Percentiles rank a stretch among this genome's conserved stretches.
phyloP scores from a whole-genome alignment of 2,329 filamentous ascomycete species.

The Erysiphe pulchra region DNA sequence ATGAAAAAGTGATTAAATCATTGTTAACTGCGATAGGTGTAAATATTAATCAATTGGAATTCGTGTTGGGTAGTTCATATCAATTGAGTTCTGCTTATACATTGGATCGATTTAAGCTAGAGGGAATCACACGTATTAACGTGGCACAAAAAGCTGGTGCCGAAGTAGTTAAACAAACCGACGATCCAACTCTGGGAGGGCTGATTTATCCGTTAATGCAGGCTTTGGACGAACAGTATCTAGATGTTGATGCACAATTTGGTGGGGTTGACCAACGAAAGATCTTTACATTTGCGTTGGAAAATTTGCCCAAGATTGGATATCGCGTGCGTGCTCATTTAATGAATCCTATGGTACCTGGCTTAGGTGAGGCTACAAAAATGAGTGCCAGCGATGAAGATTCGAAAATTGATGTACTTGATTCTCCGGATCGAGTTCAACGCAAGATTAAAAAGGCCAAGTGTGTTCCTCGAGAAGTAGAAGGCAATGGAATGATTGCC shows the following conservation, averaged over 20 bases:
- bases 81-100: slow-evolving; percentile 49
- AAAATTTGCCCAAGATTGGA: slow-evolving; percentile 62
- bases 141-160: slow-evolving; percentile 66
- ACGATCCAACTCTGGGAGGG: slow-evolving; percentile 46
- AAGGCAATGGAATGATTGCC: slow-evolving; percentile 66
- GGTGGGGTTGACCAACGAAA: slow-evolving; percentile 74
- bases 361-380: slow-evolving; percentile 54
- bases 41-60: slow-evolving; percentile 46
- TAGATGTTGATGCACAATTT: slow-evolving; percentile 72
- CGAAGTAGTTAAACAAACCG: slow-evolving; percentile 81
- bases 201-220: slow-evolving; percentile 73
- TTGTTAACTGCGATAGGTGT: slow-evolving; percentile 45
- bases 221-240: slow-evolving; percentile 59
- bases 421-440: slow-evolving; percentile 43
- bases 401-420: slow-evolving; percentile 85
- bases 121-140: slow-evolving; percentile 10
- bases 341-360: slow-evolving; percentile 76
- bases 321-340: slow-evolving; percentile 49
- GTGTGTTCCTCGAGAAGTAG: slow-evolving; percentile 46
- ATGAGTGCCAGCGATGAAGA: slow-evolving; percentile 58
- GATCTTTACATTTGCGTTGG: slow-evolving; percentile 64
- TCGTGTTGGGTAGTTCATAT: slow-evolving; percentile 67
- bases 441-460: slow-evolving; percentile 76
- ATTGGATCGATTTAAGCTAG: slow-evolving; percentile 70
- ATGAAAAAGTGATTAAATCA: slow-evolving; percentile 54